Evolutionary conservation across 805 yeast genomes (phyloP).

Genomic region (Komagataella pseudopastoris): DNA sequence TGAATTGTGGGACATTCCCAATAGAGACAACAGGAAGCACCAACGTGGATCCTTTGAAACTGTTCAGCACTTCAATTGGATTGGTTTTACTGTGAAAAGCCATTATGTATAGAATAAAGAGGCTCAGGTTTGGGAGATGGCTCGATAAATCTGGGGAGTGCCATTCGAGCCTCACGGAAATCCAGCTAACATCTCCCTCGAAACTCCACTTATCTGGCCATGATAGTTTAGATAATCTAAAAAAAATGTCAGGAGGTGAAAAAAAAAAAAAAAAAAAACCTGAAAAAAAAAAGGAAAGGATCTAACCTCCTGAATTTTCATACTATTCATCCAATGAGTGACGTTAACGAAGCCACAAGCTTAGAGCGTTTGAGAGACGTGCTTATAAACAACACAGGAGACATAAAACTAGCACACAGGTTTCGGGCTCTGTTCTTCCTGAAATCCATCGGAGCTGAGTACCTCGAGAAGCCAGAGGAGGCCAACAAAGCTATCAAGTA

Average conservation of each 20-base stretch:
- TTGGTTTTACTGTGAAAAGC: constrained; percentile 12
- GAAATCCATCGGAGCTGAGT: constrained; percentile 75
- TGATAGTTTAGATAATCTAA: neutral
- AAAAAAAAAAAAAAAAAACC: neutral
- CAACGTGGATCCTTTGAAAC: constrained; percentile 24
- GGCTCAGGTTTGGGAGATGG: neutral
- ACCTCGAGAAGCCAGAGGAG: constrained; percentile 29
- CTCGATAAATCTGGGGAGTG: neutral
- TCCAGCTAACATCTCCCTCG: neutral
- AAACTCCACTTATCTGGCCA: neutral
- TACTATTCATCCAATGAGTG: constrained; percentile 3
- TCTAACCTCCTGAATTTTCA: neutral
- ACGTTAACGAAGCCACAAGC: constrained; percentile 15
- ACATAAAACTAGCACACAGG: constrained; percentile 67
- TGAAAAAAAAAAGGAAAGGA: neutral
- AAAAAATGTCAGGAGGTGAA: neutral
- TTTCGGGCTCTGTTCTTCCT: constrained; percentile 90
- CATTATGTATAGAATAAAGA: constrained; percentile 8
- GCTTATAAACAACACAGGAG: constrained; percentile 50
- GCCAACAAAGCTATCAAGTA: constrained; percentile 65
- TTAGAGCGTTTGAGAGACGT: constrained; percentile 65
- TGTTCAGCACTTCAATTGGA: constrained; percentile 10
- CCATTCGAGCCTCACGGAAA: neutral
- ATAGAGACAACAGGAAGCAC: constrained; percentile 72
- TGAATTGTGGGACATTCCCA: constrained; percentile 83